Conservation (phyloP, 1,139 yeast species). For the Scheffersomyces segobiensis region DNA sequence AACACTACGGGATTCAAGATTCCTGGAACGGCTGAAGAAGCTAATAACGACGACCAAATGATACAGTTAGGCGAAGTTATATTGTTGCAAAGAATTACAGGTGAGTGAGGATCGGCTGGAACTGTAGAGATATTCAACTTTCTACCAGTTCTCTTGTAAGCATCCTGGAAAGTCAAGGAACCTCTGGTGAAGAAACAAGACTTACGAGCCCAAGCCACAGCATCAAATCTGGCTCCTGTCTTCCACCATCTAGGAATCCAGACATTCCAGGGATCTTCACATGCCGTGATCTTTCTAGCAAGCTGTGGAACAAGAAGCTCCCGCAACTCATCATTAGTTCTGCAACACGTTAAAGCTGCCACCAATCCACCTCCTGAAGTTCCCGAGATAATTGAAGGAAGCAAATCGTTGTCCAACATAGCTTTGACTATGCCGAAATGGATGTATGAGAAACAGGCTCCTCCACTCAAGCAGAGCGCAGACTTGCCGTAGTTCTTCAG, state of each 20-base stretch:
- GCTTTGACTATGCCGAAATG: slow-evolving; percentile 81
- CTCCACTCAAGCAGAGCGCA: slow-evolving; percentile 76
- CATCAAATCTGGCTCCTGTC: slow-evolving; percentile 80
- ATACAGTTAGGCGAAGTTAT: slow-evolving; percentile 79
- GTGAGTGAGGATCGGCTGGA: slow-evolving; percentile 82
- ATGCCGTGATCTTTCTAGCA: slow-evolving; percentile 68
- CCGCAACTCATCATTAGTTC: slow-evolving; percentile 66
- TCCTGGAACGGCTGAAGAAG: slow-evolving; percentile 84
- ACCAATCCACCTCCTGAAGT: slow-evolving; percentile 85
- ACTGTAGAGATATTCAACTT: slow-evolving; percentile 73
- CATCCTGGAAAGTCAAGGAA: slow-evolving; percentile 70
- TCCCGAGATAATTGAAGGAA: slow-evolving; percentile 74
- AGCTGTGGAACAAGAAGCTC: slow-evolving; percentile 60
- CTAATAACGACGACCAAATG: slow-evolving; percentile 77
- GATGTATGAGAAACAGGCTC: slow-evolving; percentile 76
- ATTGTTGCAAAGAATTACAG: slow-evolving; percentile 75
- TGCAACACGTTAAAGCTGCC: slow-evolving; percentile 70
- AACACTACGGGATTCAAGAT: slow-evolving; percentile 79
- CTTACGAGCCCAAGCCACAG: slow-evolving; percentile 73
- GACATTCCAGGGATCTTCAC: slow-evolving; percentile 62
- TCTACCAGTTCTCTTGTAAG: slow-evolving; percentile 66
- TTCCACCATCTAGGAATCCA: slow-evolving; percentile 68
- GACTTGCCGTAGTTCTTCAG: slow-evolving; percentile 70
- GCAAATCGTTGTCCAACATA: slow-evolving; percentile 59
- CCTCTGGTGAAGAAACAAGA: slow-evolving; percentile 72